Evolutionary conservation across 176 grass and related monocot genomes (phyloP).

Genomic region (Triticum monococcum): DNA sequence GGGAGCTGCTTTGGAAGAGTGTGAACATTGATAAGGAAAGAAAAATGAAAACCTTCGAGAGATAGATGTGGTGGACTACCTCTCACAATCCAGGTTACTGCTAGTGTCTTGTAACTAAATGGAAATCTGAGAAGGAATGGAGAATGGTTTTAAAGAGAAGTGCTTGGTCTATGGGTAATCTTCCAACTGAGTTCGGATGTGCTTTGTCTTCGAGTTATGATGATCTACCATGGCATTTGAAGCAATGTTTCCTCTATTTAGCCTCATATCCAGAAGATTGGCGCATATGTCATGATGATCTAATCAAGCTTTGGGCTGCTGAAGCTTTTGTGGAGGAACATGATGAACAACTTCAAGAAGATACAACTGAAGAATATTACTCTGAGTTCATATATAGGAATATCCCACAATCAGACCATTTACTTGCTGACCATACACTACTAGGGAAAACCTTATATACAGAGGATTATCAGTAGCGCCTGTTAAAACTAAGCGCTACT

Average conservation of each 20-base stretch:
- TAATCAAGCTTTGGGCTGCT: background rate
- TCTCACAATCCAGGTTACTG: background rate
- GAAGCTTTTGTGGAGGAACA: background rate
- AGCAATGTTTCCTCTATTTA: background rate
- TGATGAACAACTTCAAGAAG: background rate
- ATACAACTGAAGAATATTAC: background rate
- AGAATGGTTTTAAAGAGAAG: background rate
- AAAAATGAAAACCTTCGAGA: background rate
- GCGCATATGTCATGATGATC: background rate
- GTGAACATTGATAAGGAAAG: background rate
- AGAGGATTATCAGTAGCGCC: too few species aligned
- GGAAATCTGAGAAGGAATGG: background rate
- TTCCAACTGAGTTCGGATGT: background rate
- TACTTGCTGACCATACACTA: accelerated
- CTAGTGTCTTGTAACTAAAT: background rate
- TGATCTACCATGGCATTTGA: background rate
- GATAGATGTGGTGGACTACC: background rate
- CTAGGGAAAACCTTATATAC: too few species aligned
- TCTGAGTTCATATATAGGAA: background rate
- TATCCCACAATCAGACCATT: background rate
- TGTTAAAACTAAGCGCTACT: too few species aligned
- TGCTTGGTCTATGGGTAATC: background rate
- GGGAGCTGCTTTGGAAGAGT: background rate
- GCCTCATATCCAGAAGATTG: background rate
- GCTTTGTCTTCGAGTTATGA: background rate